A percentile compares a stretch with the other conserved stretches of the same genome.
Conservation (phyloP, 176 grass and related monocot genomes). For the Ensete glaucum region DNA sequence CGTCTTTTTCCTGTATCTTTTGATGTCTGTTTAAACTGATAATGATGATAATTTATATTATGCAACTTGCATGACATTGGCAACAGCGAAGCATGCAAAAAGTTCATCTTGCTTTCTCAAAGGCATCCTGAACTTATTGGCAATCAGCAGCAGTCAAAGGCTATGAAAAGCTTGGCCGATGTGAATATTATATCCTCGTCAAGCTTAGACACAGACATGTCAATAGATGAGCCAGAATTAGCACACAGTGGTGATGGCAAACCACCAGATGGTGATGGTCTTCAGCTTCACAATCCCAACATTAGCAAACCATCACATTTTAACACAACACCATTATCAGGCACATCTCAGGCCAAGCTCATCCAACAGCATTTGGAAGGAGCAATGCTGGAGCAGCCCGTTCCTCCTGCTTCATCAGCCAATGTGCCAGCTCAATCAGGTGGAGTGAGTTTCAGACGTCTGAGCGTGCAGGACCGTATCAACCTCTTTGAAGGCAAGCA, state of each 20-base stretch:
- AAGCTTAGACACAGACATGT: conserved; percentile 73
- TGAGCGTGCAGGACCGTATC: conserved; percentile 97
- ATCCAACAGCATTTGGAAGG: conserved; percentile 19
- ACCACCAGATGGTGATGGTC: not conserved
- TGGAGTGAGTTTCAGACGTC: conserved; percentile 37
- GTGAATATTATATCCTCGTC: conserved; percentile 57
- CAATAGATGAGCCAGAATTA: conserved; percentile 63
- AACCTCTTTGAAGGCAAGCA: conserved; percentile 86
- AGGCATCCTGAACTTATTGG: conserved; percentile 50
- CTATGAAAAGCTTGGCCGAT: conserved; percentile 39
- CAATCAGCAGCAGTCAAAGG: conserved; percentile 26
- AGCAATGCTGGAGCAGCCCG: conserved; percentile 36
- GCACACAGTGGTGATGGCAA: conserved; percentile 14
- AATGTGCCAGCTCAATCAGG: conserved; percentile 8
- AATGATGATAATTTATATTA: not conserved
- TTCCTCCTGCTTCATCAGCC: conserved; percentile 8
- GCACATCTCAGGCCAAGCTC: conserved; percentile 8
- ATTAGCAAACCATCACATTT: not conserved
- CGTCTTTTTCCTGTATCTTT: not conserved
- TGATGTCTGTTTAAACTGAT: not conserved
- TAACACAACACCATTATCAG: not conserved
- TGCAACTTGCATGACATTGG: not conserved
- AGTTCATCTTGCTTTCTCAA: conserved; percentile 81
- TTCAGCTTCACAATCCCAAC: not conserved
- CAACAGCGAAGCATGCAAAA: conserved; percentile 84